Base-by-base conservation (phyloP, 805 yeast genomes). In the Suhomyces xylopsoci region DNA sequence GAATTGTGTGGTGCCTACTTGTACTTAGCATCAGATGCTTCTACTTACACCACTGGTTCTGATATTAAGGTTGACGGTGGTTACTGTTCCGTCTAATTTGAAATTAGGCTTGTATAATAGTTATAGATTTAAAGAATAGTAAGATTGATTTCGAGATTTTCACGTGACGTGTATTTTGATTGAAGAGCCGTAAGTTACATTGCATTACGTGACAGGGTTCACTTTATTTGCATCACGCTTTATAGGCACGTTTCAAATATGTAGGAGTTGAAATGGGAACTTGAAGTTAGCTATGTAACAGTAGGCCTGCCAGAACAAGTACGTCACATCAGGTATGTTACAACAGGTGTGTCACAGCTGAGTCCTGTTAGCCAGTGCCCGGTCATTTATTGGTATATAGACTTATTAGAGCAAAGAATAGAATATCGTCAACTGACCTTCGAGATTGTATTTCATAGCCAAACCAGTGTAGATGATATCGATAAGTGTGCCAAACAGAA, bases 21-120 rank as follows among this genome's bases (percentile, higher is more conserved):
- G 48, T 90, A 85, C 72, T 72, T 89, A 57, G 94, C 92, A 6
- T 83, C 90, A 45, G 88, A 87, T 64, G 96, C 96, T 12, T 81
- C 92, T 38, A 80, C 88, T 12, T 90, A 80, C 70, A 83, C 92
- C 50, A 85, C 93, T 5, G 96, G 96, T 45, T 66, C 89, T 19
- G 96, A 89, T 66, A 72, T 89, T 47, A 73, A 76, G 43, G 88
- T 88, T 49, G 96, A 89, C 65, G 96, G 96, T 62, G 96, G 93
- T 46, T 85, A 86, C 74, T 69, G 80, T 58, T 67, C 75, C 45
- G 80, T 79, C 45, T 83, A 70, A 32, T 32, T n/a, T 32, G 36
- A 32, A 6, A 32, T 32, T 32, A 15, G 17, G n/a, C 36, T 32
- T 45, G 24, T 30, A 45, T 45, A 17, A 45, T 45, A 45, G 28